These are phyloP conservation scores for Omphalea diandra DNA, from an alignment of 441 rosid genomes.

Conservation along the genomic window DNA sequence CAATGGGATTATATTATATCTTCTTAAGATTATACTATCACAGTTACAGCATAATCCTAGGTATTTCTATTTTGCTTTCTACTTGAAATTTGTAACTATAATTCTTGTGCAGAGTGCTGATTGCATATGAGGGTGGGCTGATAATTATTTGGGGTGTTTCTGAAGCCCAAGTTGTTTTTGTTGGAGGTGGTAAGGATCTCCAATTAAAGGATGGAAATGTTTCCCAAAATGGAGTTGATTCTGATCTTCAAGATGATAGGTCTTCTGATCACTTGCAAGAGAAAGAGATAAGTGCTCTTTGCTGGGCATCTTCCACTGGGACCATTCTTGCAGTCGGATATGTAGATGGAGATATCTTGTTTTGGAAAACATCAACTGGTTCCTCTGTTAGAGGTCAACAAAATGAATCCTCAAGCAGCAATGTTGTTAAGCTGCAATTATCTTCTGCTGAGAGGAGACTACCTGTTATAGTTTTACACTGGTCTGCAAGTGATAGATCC, in stretches of 20 bases:
- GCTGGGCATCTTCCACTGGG: slow-evolving; percentile 69
- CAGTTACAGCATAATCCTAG: neutral
- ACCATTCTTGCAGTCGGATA: slow-evolving; percentile 68
- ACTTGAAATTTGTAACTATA: neutral
- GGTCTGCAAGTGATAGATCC: slow-evolving; percentile 46
- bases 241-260: slow-evolving; percentile 23
- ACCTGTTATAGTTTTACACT: slow-evolving; percentile 63
- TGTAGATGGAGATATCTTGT: slow-evolving; percentile 65
- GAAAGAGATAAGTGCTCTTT: slow-evolving; percentile 65
- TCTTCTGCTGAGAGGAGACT: slow-evolving; percentile 59
- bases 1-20: slow-evolving; percentile 11
- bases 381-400: slow-evolving; percentile 31
- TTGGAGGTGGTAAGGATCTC: slow-evolving; percentile 64
- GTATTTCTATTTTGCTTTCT: neutral
- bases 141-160: slow-evolving; percentile 61
- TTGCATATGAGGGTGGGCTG: slow-evolving; percentile 60
- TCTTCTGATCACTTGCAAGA: slow-evolving; percentile 33
- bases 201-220: slow-evolving; percentile 44
- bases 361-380: slow-evolving; percentile 49
- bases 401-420: slow-evolving; percentile 32
- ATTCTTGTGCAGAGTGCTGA: slow-evolving; percentile 49
- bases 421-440: slow-evolving; percentile 53
- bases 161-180: slow-evolving; percentile 42
- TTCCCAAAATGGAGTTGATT: slow-evolving; percentile 23
- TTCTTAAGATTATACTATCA: neutral